These are phyloP conservation scores for Bretziella fagacearum DNA, from an alignment of 2,329 filamentous ascomycete species.

Conservation along the genomic window DNA sequence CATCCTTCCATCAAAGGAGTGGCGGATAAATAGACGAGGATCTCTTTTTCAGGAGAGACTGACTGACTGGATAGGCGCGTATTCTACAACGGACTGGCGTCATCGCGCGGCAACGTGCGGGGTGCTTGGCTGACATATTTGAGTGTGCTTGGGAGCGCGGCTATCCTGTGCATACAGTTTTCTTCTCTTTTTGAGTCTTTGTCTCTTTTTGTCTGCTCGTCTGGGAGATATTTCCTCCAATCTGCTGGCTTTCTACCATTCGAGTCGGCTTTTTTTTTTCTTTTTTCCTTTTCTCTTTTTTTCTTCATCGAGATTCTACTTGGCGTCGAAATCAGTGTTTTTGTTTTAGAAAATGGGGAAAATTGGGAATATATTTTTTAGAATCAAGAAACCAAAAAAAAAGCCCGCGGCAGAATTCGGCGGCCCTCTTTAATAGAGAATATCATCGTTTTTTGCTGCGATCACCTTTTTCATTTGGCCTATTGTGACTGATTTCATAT, in stretches of 20 bases:
- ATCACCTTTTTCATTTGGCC: neutral
- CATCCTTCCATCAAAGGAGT: no score
- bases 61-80: no score
- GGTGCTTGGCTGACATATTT: neutral
- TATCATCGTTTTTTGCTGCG: conserved; percentile 2
- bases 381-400: conserved; percentile 6
- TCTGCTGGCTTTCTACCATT: neutral
- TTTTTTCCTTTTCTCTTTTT: no score
- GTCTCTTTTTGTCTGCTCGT: neutral
- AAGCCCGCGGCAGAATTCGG: neutral
- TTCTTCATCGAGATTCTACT: no score
- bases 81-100: neutral
- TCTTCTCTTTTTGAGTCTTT: neutral
- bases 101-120: neutral
- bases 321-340: neutral
- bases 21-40: no score
- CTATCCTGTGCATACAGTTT: neutral
- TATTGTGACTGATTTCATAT: conserved; percentile 7
- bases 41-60: no score
- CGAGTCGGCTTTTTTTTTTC: no score
- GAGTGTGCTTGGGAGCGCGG: neutral
- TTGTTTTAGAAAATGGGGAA: neutral
- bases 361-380: neutral
- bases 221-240: neutral
- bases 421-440: conserved; percentile 4